Evolutionary conservation across 1,284 basidiomycete species (phyloP).

Genomic region (Fomitopsis palustris): DNA sequence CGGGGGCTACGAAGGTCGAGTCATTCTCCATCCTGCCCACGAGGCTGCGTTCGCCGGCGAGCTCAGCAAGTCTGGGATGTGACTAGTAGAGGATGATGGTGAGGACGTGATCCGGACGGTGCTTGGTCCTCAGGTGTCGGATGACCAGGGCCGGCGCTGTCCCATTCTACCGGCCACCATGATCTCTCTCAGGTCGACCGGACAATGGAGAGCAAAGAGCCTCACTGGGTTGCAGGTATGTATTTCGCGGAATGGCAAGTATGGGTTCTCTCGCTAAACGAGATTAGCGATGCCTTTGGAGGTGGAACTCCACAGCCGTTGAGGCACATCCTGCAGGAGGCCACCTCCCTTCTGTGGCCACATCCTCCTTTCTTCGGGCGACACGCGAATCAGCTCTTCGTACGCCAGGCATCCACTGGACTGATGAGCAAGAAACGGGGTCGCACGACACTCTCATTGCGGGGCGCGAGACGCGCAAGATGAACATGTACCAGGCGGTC

Average conservation of each 20-base stretch:
- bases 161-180: slow-evolving; percentile 17
- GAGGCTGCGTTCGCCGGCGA: not conserved
- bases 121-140: not conserved
- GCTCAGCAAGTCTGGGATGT: not conserved
- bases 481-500: slow-evolving; percentile 90
- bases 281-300: slow-evolving; percentile 28
- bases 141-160: slow-evolving; percentile 1
- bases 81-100: not conserved
- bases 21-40: slow-evolving; percentile 68
- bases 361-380: slow-evolving; percentile 55
- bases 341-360: slow-evolving; percentile 64
- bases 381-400: slow-evolving; percentile 69
- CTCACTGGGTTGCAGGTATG: slow-evolving; percentile 14
- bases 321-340: slow-evolving; percentile 74
- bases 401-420: slow-evolving; percentile 69
- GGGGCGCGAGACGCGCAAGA: slow-evolving; percentile 82
- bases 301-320: slow-evolving; percentile 41
- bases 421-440: slow-evolving; percentile 51
- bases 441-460: slow-evolving; percentile 50
- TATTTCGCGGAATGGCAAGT: too few relatives aligned
- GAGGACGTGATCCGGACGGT: not conserved
- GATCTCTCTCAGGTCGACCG: slow-evolving; percentile 17
- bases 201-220: slow-evolving; percentile 13
- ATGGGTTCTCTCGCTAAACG: not conserved
- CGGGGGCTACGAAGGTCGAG: slow-evolving; percentile 78